phyloP scores from a whole-genome alignment of 2,329 filamentous ascomycete species.

The Dendryphion nanum region DNA sequence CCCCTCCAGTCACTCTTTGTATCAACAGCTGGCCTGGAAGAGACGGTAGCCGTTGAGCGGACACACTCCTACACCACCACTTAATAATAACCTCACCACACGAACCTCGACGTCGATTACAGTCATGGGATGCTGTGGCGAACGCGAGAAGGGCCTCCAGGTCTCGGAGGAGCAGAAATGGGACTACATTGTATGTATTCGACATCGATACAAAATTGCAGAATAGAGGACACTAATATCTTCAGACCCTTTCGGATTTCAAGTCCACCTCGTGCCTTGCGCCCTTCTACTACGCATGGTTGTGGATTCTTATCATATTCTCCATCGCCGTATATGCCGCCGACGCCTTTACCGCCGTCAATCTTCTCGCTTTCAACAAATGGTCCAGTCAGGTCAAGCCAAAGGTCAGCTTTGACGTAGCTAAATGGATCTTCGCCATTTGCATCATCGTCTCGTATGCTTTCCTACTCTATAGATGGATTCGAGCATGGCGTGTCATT shows the following conservation, averaged over 20 bases:
- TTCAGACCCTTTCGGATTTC: constrained; percentile 66
- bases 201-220: background rate
- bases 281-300: constrained; percentile 76
- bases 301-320: constrained; percentile 76
- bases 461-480: constrained; percentile 75
- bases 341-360: constrained; percentile 91
- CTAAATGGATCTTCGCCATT: constrained; percentile 91
- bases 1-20: constrained; percentile 29
- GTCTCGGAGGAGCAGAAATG: constrained; percentile 61
- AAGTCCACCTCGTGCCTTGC: constrained; percentile 76
- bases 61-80: constrained; percentile 9
- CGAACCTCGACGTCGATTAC: constrained; percentile 10
- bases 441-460: constrained; percentile 91
- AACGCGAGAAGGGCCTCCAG: constrained; percentile 36
- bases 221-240: background rate
- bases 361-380: constrained; percentile 81
- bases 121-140: constrained; percentile 39
- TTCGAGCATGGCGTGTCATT: constrained; percentile 79
- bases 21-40: constrained; percentile 37
- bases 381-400: constrained; percentile 86
- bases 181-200: constrained; percentile 78
- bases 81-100: constrained; percentile 22
- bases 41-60: constrained; percentile 33
- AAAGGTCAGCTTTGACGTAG: constrained; percentile 70
- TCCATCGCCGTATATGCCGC: constrained; percentile 83